phyloP scores from a whole-genome alignment of 257 asterid genomes.

The Solanum chiquidenum region DNA sequence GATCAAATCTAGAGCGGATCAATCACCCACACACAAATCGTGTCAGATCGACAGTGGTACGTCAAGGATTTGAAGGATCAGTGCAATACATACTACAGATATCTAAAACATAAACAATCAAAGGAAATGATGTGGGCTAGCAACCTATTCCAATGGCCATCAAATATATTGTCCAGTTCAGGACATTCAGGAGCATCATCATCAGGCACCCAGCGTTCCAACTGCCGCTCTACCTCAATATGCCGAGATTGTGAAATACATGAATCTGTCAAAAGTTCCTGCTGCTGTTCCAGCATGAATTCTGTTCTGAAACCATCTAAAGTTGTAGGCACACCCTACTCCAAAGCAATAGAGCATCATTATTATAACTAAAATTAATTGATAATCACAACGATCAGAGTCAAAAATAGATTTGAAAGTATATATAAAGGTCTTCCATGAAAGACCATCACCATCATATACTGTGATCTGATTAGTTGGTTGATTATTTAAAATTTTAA shows the following conservation, averaged over 20 bases:
- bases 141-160: slow-evolving; percentile 82
- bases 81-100: neutral
- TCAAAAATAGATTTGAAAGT: neutral
- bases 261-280: slow-evolving; percentile 85
- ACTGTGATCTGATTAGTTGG: neutral
- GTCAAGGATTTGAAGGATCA: neutral
- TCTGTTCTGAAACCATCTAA: slow-evolving; percentile 54
- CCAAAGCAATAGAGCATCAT: slow-evolving; percentile 10
- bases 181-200: slow-evolving; percentile 59
- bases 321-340: slow-evolving; percentile 69
- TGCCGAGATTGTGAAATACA: slow-evolving; percentile 69
- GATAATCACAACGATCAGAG: neutral
- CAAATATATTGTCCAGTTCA: slow-evolving; percentile 73
- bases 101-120: neutral
- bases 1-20: neutral
- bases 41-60: neutral
- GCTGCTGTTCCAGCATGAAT: slow-evolving; percentile 57
- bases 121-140: neutral
- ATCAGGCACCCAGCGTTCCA: slow-evolving; percentile 94
- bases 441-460: neutral
- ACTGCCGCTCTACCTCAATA: slow-evolving; percentile 59
- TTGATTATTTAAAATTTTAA: neutral
- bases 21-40: neutral
- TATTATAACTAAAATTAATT: neutral
- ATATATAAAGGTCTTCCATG: neutral